A percentile compares a stretch with the other conserved stretches of the same genome.
These are phyloP conservation scores for Coniferiporia sulphurascens DNA, from an alignment of 1,284 basidiomycete genomes.

Conservation along the genomic window DNA sequence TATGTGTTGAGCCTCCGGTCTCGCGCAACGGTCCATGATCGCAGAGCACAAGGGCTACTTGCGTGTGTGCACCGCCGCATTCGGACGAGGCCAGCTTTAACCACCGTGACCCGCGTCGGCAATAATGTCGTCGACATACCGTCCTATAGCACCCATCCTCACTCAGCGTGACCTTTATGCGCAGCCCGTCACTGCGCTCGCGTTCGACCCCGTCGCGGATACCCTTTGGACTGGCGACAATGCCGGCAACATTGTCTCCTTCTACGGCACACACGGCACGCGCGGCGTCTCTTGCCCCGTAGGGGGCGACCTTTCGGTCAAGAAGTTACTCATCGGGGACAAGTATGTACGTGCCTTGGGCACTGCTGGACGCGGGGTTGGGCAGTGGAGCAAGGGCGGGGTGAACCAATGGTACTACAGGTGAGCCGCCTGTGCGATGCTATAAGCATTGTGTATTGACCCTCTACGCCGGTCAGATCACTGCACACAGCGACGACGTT, in stretches of 20 bases:
- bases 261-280: slow-evolving; percentile 62
- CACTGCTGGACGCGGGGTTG: slow-evolving; percentile 54
- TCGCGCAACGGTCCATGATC: slow-evolving; percentile 10
- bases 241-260: slow-evolving; percentile 69
- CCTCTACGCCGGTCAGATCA: slow-evolving; percentile 29
- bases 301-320: slow-evolving; percentile 58
- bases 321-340: slow-evolving; percentile 71
- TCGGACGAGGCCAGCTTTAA: neutral
- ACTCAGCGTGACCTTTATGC: slow-evolving; percentile 36
- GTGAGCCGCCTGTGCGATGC: slow-evolving; percentile 34
- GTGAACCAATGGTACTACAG: slow-evolving; percentile 73
- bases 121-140: slow-evolving; percentile 37
- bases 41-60: neutral
- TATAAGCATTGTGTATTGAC: slow-evolving; percentile 8
- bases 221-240: slow-evolving; percentile 84
- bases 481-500: slow-evolving; percentile 50
- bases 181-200: slow-evolving; percentile 64
- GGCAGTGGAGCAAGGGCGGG: slow-evolving; percentile 78
- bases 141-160: slow-evolving; percentile 32
- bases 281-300: slow-evolving; percentile 78
- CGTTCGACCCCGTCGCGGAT: slow-evolving; percentile 89
- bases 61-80: neutral
- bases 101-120: neutral
- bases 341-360: slow-evolving; percentile 66
- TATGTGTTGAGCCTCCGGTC: slow-evolving; percentile 10